A percentile compares a stretch with the other conserved stretches of the same genome.
Evolutionary conservation across 2,329 filamentous ascomycete genomes (phyloP).

Genomic region (Penicillium capsulatum): DNA sequence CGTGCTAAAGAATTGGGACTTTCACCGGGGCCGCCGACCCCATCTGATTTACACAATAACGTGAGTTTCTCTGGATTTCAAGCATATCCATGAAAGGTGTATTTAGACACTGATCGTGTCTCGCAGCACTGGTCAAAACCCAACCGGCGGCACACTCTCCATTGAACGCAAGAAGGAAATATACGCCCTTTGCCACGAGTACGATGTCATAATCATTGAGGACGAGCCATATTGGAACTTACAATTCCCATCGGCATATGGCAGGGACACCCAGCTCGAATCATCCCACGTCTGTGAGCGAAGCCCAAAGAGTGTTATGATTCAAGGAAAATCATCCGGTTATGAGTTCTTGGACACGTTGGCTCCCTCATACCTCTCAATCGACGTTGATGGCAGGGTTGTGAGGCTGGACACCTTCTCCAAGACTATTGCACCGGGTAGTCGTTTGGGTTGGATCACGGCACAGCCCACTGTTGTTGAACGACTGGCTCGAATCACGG

Average conservation of each 20-base stretch:
- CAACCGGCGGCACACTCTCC: slow-evolving; percentile 71
- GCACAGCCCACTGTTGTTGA: slow-evolving; percentile 75
- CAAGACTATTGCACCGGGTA: slow-evolving; percentile 87
- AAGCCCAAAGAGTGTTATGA: slow-evolving; percentile 40
- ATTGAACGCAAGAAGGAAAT: slow-evolving; percentile 70
- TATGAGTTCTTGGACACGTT: slow-evolving; percentile 79
- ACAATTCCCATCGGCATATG: slow-evolving; percentile 71
- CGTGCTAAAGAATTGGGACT: slow-evolving; percentile 79
- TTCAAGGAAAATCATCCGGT: slow-evolving; percentile 55
- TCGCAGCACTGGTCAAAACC: slow-evolving; percentile 78
- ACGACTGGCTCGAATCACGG: slow-evolving; percentile 67
- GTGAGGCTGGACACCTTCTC: slow-evolving; percentile 89
- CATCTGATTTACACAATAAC: slow-evolving; percentile 88
- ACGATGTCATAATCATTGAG: slow-evolving; percentile 86
- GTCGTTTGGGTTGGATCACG: slow-evolving; percentile 85
- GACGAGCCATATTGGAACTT: slow-evolving; percentile 97
- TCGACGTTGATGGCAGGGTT: slow-evolving; percentile 83
- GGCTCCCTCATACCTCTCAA: slow-evolving; percentile 71
- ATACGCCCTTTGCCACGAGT: slow-evolving; percentile 74
- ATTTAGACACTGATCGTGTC: not conserved
- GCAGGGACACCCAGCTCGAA: slow-evolving; percentile 34
- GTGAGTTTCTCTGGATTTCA: slow-evolving; percentile 49
- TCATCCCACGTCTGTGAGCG: slow-evolving; percentile 27
- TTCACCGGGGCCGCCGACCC: slow-evolving; percentile 66
- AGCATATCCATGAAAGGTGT: not conserved